Conservation (phyloP, 305 asterid species). For the Salvia sclarea region DNA sequence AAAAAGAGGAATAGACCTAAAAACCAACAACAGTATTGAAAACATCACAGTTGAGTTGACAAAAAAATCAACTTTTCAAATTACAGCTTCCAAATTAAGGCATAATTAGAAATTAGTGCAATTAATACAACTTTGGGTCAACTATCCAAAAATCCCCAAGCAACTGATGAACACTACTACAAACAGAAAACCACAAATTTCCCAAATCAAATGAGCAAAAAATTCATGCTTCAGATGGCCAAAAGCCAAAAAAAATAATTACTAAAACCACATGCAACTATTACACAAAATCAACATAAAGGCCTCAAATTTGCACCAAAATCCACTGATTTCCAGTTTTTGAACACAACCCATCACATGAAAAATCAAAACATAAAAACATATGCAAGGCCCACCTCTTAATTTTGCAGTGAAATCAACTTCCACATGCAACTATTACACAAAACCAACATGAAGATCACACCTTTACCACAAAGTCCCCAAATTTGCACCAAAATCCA, state of each 20-base stretch:
- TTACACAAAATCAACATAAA: slow-evolving; percentile 30
- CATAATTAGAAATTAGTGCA: slow-evolving; percentile 11
- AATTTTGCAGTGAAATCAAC: slow-evolving; percentile 14
- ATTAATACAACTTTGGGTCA: slow-evolving; percentile 32
- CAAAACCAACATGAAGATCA: slow-evolving; percentile 27
- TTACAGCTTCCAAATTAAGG: slow-evolving; percentile 12
- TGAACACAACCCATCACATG: slow-evolving; percentile 33
- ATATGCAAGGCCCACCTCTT: slow-evolving; percentile 37
- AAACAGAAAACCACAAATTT: slow-evolving; percentile 20
- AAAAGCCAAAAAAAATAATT: too few species aligned
- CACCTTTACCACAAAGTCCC: too few species aligned
- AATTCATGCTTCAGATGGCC: background rate
- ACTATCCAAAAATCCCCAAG: slow-evolving; percentile 24
- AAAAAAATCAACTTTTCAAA: background rate
- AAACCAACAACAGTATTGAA: background rate
- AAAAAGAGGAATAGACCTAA: background rate
- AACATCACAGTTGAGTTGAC: background rate
- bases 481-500: slow-evolving; percentile 30
- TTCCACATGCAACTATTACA: slow-evolving; percentile 27
- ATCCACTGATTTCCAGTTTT: slow-evolving; percentile 9
- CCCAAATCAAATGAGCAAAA: slow-evolving; percentile 24
- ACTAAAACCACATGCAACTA: slow-evolving; percentile 30
- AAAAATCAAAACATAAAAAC: slow-evolving; percentile 19
- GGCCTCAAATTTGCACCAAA: slow-evolving; percentile 33
- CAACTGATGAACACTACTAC: background rate